Evolutionary conservation across 345 rosid species (phyloP), one percentile per base, ranked within the genome.

Genomic region (Lenwebbia sp.): DNA sequence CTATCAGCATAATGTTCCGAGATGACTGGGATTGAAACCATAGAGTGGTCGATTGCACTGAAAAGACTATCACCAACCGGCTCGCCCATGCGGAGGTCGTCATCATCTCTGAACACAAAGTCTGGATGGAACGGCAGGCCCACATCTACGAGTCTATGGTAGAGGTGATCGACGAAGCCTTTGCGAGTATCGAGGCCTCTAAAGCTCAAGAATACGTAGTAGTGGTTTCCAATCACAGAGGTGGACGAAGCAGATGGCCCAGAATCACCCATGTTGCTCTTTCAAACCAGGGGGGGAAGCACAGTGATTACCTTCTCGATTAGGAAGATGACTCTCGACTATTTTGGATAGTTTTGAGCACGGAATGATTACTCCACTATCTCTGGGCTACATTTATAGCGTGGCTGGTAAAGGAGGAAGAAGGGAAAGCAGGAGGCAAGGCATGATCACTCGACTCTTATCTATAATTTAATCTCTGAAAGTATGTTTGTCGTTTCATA

Each of bases 291-390:
- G 41, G 41, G 41, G 41, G 41, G 41, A 40, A 4, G 5, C 41
- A 40, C 41, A 40, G 41, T 40, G 41, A 40, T 40, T 40, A 4
- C 41, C 41, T 40, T 40, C 41, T 40, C 41, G 41, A 40, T 2
- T 40, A 40, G 5, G 5, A 40, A 40, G 41, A 40, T 40, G 41
- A 40, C 52, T 12, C 65, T n/a, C 33, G 15, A 58, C 65, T 58
- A 26, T 0, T 58, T 0, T 2, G 2, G 65, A 5, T 12, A 4
- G 65, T 1, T 26, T 25, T 26, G 33, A 58, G 65, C 65, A 2
- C 7, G 17, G 11, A 26, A 58, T 58, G 30, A 0, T 26, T 26
- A 26, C 0, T n/a, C 1, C 7, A 26, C 2, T 13, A 2, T n/a
- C 65, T 12, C 15, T 58, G 3, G 0, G 8, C 17, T 1, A 5